Base-by-base conservation (phyloP, 495 filamentous ascomycete genomes). In the Symbiotaphrina buchneri region DNA sequence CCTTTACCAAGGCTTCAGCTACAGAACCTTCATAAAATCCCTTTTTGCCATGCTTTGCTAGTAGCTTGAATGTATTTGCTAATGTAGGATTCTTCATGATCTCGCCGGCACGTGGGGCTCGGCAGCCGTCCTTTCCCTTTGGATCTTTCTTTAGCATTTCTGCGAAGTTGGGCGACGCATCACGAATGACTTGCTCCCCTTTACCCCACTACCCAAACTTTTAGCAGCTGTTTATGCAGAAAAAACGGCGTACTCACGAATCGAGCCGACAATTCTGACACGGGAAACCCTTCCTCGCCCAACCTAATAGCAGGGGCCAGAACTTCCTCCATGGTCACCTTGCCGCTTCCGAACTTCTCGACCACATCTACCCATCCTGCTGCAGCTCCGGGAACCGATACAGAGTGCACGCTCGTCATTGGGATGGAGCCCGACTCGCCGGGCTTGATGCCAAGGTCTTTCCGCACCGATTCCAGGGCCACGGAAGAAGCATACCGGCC, bases 341-440 rank as follows among this genome's bases (percentile, higher is more conserved):
- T 91, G 2, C 81, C 79, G 46, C 81, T 93, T 3, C 87, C 87
- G 48, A 95, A 94, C 28, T 63, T 72, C 52, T 84, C 71, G n/a
- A 95, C 61, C 0, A 71, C 73, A 48, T 97, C 87, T 20, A 78
- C 70, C 87, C 90, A 97, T 2, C 90, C 87, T 5, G 84, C 90
- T 7, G 90, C 70, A 5, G 90, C 82, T 5, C 87, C 87, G 0
- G 87, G 87, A 0, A 80, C 75, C 2, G 82, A 91, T 1, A 78
- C 78, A 2, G 79, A 62, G 44, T 91, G 74, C 11, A 78, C 71
- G 46, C 70, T 83, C 19, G 54, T 46, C 61, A 78, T 66, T 10
- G 83, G 81, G 25, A 94, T 83, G 21, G 53, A 46, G 1, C 71
- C 76, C 0, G 29, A 35, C 21, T 67, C 53, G 17, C 64, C 71